Evolutionary conservation across 1,284 basidiomycete genomes (phyloP).

Genomic region (Ustanciosporium gigantosporum): DNA sequence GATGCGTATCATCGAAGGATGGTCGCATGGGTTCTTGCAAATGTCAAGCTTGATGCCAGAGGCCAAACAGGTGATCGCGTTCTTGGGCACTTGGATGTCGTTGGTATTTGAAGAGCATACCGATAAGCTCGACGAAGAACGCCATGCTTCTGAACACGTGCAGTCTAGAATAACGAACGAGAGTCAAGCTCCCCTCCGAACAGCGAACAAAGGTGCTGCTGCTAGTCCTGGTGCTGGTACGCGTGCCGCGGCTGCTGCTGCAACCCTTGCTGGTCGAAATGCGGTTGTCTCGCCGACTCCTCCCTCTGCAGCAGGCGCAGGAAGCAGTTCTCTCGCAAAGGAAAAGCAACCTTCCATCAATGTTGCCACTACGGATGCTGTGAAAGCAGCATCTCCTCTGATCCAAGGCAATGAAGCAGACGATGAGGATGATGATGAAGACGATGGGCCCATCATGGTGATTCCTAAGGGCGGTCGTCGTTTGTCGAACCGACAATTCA

Average conservation of each 20-base stretch:
- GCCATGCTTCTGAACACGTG: no score
- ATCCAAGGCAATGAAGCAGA: neutral
- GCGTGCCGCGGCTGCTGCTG: conserved; percentile 1
- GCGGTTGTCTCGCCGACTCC: no score
- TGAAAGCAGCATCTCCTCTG: neutral
- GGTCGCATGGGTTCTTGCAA: conserved; percentile 65
- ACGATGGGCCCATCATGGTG: conserved; percentile 54
- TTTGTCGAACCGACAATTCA: conserved; percentile 4
- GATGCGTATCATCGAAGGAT: conserved; percentile 67
- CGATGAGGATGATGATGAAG: conserved; percentile 46
- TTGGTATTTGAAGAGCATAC: conserved; percentile 69
- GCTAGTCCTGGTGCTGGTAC: conserved; percentile 1
- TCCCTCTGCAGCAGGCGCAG: no score
- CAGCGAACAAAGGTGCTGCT: conserved; percentile 1
- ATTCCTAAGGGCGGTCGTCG: conserved; percentile 23
- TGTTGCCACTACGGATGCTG: no score
- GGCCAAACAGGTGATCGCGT: conserved; percentile 77
- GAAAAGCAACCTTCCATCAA: no score
- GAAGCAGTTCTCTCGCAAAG: no score
- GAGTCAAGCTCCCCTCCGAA: conserved; percentile 5
- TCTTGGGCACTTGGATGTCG: conserved; percentile 90
- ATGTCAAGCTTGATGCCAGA: conserved; percentile 87
- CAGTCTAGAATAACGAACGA: conserved; percentile 11
- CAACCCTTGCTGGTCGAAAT: conserved; percentile 5
- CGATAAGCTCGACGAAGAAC: conserved; percentile 30